phyloP scores from a whole-genome alignment of 106 monocot species.

The Dendrobium officinale region DNA sequence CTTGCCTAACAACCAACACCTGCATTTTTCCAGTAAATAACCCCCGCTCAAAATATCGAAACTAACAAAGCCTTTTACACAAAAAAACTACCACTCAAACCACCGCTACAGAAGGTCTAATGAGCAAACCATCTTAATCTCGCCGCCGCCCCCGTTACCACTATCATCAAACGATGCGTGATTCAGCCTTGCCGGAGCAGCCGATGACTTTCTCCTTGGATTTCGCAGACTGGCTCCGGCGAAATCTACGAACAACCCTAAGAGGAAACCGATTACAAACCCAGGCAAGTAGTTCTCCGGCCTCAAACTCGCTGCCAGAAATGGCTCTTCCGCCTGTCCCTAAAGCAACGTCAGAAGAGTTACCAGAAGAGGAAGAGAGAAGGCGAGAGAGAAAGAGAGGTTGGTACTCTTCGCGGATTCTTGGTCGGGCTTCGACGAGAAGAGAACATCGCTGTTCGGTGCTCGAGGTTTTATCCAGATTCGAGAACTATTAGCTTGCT shows the following conservation, averaged over 20 bases:
- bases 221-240: slow-evolving; percentile 11
- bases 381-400: not conserved
- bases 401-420: not conserved
- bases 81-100: not conserved
- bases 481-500: no score
- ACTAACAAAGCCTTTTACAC: not conserved
- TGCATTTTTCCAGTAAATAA: slow-evolving; percentile 18
- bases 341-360: not conserved
- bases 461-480: not conserved
- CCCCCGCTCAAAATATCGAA: not conserved
- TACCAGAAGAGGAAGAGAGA: not conserved
- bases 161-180: slow-evolving; percentile 1
- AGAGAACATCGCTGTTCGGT: not conserved
- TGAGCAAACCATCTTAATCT: slow-evolving; percentile 77
- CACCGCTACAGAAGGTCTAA: not conserved
- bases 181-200: slow-evolving; percentile 19
- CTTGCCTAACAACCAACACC: slow-evolving; percentile 91
- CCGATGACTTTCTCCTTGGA: slow-evolving; percentile 15
- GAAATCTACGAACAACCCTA: slow-evolving; percentile 72
- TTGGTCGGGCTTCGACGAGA: not conserved
- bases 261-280: slow-evolving; percentile 63
- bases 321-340: slow-evolving; percentile 44
- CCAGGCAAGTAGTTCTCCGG: slow-evolving; percentile 80
- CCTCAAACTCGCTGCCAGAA: slow-evolving; percentile 58
- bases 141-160: slow-evolving; percentile 25